These are phyloP conservation scores for Salix dunnii DNA, from an alignment of 345 rosid species.

Conservation along the genomic window DNA sequence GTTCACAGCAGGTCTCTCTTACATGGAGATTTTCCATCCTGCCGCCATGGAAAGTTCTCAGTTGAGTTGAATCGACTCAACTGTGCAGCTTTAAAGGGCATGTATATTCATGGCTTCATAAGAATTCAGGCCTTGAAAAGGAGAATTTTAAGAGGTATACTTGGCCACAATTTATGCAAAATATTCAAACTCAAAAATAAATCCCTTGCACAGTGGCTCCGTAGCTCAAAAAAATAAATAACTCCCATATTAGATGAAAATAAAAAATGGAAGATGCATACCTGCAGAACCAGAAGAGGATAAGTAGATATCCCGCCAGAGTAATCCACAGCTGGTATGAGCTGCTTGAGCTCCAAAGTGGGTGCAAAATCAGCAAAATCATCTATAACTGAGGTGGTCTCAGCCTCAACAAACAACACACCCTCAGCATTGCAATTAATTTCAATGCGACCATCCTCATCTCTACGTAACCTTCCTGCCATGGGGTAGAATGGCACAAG, in stretches of 20 bases:
- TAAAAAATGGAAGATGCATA: not conserved
- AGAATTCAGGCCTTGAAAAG: not conserved
- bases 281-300: conserved; percentile 92
- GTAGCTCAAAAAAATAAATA: too few species aligned
- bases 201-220: not conserved
- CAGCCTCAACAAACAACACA: conserved; percentile 77
- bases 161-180: not conserved
- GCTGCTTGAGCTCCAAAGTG: conserved; percentile 71
- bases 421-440: conserved; percentile 83
- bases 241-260: not conserved
- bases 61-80: not conserved
- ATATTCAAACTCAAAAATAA: not conserved
- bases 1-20: not conserved
- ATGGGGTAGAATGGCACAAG: conserved; percentile 89
- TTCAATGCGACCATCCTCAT: conserved; percentile 92
- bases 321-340: conserved; percentile 83
- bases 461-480: conserved; percentile 80
- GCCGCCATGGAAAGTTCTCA: not conserved
- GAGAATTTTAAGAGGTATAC: not conserved
- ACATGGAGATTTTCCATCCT: not conserved
- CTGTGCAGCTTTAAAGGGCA: not conserved
- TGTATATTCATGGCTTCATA: not conserved
- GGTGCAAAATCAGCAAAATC: conserved; percentile 94
- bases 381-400: conserved; percentile 56
- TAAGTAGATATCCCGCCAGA: conserved; percentile 65